Conservation (phyloP, 2,329 filamentous ascomycete genomes). For the Ceratocystis smalleyi region DNA sequence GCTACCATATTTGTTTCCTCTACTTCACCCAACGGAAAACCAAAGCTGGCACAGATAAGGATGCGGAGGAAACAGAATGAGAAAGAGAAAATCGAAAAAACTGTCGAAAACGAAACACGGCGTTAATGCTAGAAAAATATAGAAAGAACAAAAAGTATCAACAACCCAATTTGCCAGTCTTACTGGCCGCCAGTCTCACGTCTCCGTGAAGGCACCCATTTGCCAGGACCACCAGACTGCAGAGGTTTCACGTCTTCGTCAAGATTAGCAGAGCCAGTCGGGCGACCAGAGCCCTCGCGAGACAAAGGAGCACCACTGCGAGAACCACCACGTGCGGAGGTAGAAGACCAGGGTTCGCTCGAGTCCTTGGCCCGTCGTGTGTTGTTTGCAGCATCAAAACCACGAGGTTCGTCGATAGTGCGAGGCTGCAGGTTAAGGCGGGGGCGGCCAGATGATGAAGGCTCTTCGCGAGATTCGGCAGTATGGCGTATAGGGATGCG, state of each 20-base stretch:
- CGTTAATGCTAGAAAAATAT: conserved; percentile 18
- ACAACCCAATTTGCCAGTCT: conserved; percentile 1
- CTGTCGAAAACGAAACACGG: conserved; percentile 17
- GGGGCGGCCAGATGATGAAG: conserved; percentile 32
- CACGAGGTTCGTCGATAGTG: conserved; percentile 31
- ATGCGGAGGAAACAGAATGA: conserved; percentile 1
- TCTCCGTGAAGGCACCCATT: conserved; percentile 32
- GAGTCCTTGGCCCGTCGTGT: conserved; percentile 58
- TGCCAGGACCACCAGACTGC: conserved; percentile 38
- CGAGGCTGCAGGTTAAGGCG: conserved; percentile 42
- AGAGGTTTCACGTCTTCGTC: conserved; percentile 29
- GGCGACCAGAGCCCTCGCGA: conserved; percentile 43
- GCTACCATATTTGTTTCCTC: background rate
- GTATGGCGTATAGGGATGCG: conserved; percentile 13
- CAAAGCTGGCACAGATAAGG: conserved; percentile 16
- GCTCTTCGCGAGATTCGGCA: background rate
- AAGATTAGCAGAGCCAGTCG: conserved; percentile 17
- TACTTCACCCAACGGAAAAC: background rate
- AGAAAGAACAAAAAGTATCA: conserved; percentile 18
- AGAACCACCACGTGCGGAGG: conserved; percentile 69
- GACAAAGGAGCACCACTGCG: conserved; percentile 80
- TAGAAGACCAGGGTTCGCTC: conserved; percentile 79
- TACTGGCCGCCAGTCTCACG: background rate
- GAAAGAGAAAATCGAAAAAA: conserved; percentile 8
- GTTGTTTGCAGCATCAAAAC: conserved; percentile 39